Percentiles rank a stretch among this genome's conserved stretches.
Evolutionary conservation across 768 basidiomycete species (phyloP).

Genomic region (Multifurca ochricompacta): DNA sequence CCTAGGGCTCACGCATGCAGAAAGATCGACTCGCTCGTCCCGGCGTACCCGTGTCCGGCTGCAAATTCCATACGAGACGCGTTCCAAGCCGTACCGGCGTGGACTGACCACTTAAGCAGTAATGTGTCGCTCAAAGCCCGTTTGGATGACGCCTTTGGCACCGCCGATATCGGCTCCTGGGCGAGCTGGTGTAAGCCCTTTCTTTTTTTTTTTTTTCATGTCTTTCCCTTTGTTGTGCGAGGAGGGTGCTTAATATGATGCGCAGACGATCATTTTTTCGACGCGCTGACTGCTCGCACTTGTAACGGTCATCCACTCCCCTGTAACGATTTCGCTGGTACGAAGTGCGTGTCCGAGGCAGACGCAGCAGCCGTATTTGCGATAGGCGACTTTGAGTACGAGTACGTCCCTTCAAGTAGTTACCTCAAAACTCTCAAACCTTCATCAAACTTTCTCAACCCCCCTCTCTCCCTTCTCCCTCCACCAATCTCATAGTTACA

Average conservation of each 20-base stretch:
- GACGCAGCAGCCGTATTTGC: conserved; percentile 32
- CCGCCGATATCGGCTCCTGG: conserved; percentile 35
- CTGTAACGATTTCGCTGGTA: conserved; percentile 33
- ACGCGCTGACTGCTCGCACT: conserved; percentile 42
- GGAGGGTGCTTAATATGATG: too few species aligned
- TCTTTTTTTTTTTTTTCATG: neutral
- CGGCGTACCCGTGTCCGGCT: conserved; percentile 37
- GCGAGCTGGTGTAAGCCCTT: conserved; percentile 34
- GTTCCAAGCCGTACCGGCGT: conserved; percentile 38
- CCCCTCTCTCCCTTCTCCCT: neutral
- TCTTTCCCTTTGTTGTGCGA: neutral
- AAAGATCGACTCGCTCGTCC: conserved; percentile 43
- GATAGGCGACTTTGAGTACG: conserved; percentile 36
- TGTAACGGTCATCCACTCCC: conserved; percentile 39
- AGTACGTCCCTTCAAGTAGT: conserved; percentile 30
- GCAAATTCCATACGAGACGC: conserved; percentile 34
- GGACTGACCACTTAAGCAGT: conserved; percentile 37
- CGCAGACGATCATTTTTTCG: conserved; percentile 47
- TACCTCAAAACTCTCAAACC: too few species aligned
- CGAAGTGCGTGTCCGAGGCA: conserved; percentile 35
- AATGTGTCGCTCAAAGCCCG: conserved; percentile 32
- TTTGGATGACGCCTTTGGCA: conserved; percentile 35
- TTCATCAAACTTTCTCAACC: too few species aligned
- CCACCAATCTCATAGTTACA: conserved; percentile 32
- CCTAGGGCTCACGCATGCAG: neutral